phyloP scores from a whole-genome alignment of 495 filamentous ascomycete species.

The Emericellopsis terricola region DNA sequence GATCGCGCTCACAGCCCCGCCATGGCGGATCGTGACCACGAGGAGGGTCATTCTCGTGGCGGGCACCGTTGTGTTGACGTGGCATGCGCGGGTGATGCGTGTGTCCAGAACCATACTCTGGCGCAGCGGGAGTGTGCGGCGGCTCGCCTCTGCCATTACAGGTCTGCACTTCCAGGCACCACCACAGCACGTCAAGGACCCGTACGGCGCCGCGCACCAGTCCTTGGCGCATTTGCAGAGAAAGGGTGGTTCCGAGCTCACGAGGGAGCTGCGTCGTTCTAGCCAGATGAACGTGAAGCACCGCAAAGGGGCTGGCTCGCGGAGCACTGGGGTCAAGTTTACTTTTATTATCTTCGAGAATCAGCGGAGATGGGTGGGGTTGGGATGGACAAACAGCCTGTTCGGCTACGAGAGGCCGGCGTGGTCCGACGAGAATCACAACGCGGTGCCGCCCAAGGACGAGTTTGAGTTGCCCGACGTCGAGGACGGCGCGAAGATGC shows the following conservation, averaged over 20 bases:
- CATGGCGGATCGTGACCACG: constrained; percentile 70
- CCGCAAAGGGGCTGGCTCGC: constrained; percentile 7
- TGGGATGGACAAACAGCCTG: constrained; percentile 85
- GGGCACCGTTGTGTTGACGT: constrained; percentile 71
- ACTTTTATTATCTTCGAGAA: constrained; percentile 96
- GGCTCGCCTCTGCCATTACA: constrained; percentile 46
- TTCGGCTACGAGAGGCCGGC: constrained; percentile 74
- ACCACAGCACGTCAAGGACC: not conserved
- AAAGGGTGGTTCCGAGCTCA: constrained; percentile 15
- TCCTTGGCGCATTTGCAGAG: not conserved
- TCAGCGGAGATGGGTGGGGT: constrained; percentile 83
- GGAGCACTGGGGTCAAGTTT: constrained; percentile 68
- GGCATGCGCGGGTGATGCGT: constrained; percentile 76
- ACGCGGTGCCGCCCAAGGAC: constrained; percentile 56
- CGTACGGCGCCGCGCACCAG: constrained; percentile 3
- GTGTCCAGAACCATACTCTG: constrained; percentile 80
- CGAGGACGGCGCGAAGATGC: constrained; percentile 50
- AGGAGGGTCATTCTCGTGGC: constrained; percentile 60
- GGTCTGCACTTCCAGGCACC: constrained; percentile 50
- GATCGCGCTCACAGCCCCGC: constrained; percentile 65
- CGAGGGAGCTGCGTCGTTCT: constrained; percentile 10
- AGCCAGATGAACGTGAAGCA: not conserved
- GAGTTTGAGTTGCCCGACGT: constrained; percentile 79
- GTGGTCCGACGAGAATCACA: constrained; percentile 95
- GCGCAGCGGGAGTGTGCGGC: constrained; percentile 62